These are phyloP conservation scores for Atkinsonella hypoxylon DNA, from an alignment of 2,329 filamentous ascomycete genomes.

Conservation along the genomic window DNA sequence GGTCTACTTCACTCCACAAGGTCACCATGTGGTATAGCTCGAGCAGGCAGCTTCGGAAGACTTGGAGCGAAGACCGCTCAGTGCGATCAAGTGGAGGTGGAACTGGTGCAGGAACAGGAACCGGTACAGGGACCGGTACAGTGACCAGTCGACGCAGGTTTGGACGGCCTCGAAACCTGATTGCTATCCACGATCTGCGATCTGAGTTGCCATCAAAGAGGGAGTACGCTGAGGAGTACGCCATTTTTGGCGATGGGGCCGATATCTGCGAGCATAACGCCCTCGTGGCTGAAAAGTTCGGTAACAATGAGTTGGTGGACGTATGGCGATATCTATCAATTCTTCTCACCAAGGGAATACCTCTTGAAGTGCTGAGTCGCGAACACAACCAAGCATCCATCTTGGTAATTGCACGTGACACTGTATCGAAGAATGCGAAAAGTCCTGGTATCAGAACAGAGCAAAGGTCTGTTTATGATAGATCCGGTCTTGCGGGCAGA, in stretches of 20 bases:
- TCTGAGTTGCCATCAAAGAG: conserved; percentile 66
- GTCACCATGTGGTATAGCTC: conserved; percentile 45
- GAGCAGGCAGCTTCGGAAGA: conserved; percentile 38
- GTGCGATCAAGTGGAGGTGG: conserved; percentile 48
- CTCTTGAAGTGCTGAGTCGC: conserved; percentile 50
- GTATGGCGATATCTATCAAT: conserved; percentile 76
- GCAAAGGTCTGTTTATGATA: conserved; percentile 6
- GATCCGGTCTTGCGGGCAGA: conserved; percentile 36
- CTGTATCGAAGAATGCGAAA: conserved; percentile 27
- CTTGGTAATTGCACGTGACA: conserved; percentile 56
- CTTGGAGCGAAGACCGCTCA: conserved; percentile 45
- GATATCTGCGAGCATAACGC: conserved; percentile 80
- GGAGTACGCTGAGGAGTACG: conserved; percentile 66
- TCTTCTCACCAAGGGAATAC: conserved; percentile 65
- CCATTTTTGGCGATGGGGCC: conserved; percentile 71
- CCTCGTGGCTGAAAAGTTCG: conserved; percentile 58
- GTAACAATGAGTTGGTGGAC: conserved; percentile 59
- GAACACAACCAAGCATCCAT: conserved; percentile 45
- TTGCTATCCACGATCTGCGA: conserved; percentile 62
- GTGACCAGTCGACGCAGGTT: conserved; percentile 37
- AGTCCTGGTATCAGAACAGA: not conserved
- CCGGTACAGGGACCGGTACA: conserved; percentile 41
- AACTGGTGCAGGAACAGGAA: conserved; percentile 36
- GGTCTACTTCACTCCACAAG: conserved; percentile 50
- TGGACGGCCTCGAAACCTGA: conserved; percentile 49